phyloP scores from a whole-genome alignment of 441 rosid genomes.

The Aquilaria agallochum region DNA sequence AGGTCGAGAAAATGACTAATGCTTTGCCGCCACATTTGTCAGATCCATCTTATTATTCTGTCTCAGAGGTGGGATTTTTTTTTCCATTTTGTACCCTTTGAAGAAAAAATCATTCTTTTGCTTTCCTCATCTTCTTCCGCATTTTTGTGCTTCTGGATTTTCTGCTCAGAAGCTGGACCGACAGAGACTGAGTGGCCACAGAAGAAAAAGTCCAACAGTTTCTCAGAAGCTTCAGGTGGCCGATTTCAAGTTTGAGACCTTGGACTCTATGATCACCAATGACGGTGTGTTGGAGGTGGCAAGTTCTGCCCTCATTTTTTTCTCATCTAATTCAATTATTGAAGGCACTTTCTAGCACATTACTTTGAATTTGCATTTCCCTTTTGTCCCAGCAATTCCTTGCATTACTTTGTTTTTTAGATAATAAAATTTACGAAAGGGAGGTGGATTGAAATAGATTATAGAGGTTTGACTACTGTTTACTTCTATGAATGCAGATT shows the following conservation, averaged over 20 bases:
- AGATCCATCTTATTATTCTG: conserved; percentile 47
- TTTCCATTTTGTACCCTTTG: conserved; percentile 1
- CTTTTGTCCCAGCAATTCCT: neutral
- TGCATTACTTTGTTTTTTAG: too few species aligned
- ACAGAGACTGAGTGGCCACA: conserved; percentile 23
- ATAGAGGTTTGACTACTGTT: neutral
- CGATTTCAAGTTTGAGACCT: conserved; percentile 28
- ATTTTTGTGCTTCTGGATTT: conserved; percentile 1
- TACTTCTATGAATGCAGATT: conserved; percentile 31
- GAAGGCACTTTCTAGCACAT: too few species aligned
- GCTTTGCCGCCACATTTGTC: conserved; percentile 37
- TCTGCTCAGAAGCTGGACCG: conserved; percentile 33
- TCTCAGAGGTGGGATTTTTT: conserved; percentile 44
- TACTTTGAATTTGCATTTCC: neutral
- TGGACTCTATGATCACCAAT: conserved; percentile 27
- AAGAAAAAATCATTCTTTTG: conserved; percentile 2
- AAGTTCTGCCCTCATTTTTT: neutral
- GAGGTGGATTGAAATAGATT: too few species aligned
- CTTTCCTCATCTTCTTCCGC: neutral
- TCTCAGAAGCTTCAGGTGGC: conserved; percentile 33
- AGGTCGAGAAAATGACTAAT: conserved; percentile 19
- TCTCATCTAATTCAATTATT: neutral
- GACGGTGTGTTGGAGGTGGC: conserved; percentile 44
- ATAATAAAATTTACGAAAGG: too few species aligned
- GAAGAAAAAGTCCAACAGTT: conserved; percentile 32